Conservation (phyloP, 202 grass and related monocot genomes). For the Hordeum pubiflorum region DNA sequence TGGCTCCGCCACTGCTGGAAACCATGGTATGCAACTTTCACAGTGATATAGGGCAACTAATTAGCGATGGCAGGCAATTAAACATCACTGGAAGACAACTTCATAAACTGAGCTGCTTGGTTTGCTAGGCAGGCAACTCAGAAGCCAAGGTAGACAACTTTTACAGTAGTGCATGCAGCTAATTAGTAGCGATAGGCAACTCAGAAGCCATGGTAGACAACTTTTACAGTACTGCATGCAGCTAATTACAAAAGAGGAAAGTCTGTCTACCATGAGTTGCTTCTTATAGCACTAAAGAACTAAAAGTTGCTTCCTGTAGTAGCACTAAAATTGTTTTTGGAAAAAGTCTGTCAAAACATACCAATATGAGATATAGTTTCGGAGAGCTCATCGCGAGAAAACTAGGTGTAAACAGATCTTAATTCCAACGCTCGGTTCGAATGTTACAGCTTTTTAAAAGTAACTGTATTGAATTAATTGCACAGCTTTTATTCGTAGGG, state of each 20-base stretch:
- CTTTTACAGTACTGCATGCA: not conserved
- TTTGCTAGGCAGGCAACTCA: too few species aligned
- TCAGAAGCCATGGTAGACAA: not conserved
- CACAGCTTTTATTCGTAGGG: not conserved
- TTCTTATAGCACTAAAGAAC: not conserved
- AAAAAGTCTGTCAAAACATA: not conserved
- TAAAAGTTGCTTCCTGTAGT: not conserved
- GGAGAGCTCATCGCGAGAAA: not conserved
- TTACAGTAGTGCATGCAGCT: not conserved
- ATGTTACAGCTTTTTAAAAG: not conserved
- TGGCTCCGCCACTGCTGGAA: too few species aligned
- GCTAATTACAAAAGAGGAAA: too few species aligned
- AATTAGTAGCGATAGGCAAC: not conserved
- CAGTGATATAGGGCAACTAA: not conserved
- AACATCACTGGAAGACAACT: not conserved
- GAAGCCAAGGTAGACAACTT: not conserved
- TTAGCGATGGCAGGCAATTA: too few species aligned
- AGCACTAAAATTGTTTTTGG: not conserved
- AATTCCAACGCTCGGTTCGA: not conserved
- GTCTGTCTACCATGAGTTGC: too few species aligned
- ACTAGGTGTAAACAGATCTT: not conserved
- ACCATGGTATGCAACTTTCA: not conserved
- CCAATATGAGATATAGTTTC: not conserved
- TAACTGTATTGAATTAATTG: not conserved
- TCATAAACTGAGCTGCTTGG: not conserved